phyloP scores from a whole-genome alignment of 2,329 filamentous ascomycete species.

The Pseudogymnoascus sp. region DNA sequence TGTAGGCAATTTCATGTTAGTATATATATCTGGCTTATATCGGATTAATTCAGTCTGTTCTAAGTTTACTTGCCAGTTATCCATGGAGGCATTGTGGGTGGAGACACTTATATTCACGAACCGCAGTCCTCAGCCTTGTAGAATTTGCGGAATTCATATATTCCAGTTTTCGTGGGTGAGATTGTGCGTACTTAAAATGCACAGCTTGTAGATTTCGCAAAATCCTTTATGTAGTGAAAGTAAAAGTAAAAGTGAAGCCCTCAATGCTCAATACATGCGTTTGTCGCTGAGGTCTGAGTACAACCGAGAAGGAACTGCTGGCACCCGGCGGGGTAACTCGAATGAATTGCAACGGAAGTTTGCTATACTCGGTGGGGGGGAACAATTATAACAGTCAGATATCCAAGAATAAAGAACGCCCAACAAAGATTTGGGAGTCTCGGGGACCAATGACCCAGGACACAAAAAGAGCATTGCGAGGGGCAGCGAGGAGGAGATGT shows the following conservation, averaged over 20 bases:
- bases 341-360: background rate
- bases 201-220: background rate
- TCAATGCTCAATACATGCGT: background rate
- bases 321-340: background rate
- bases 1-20: background rate
- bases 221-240: background rate
- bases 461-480: background rate
- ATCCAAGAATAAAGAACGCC: background rate
- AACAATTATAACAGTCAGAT: background rate
- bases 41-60: background rate
- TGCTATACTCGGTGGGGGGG: background rate
- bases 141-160: background rate
- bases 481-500: background rate
- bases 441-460: background rate
- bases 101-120: background rate
- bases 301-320: background rate
- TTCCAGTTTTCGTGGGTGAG: background rate
- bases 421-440: background rate
- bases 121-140: background rate
- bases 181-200: background rate
- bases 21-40: background rate
- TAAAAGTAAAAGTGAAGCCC: background rate
- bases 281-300: background rate
- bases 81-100: background rate
- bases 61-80: background rate